phyloP scores from a whole-genome alignment of 306 rosid genomes.

The Leucaena leucocephala region DNA sequence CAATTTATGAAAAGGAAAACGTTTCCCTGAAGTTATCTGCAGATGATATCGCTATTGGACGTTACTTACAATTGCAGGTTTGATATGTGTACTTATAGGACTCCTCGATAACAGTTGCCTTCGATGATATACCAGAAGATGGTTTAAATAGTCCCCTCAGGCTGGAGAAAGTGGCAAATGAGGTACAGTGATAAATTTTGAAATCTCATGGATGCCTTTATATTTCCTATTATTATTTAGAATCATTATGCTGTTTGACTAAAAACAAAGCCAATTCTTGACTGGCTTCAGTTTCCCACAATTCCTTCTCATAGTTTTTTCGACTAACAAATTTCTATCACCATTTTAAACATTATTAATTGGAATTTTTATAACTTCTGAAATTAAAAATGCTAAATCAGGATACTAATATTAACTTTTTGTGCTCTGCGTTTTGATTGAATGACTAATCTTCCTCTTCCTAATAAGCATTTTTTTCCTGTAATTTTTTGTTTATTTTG shows the following conservation, averaged over 20 bases:
- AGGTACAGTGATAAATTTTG: slow-evolving; percentile 53
- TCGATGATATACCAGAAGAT: slow-evolving; percentile 96
- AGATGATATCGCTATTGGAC: slow-evolving; percentile 31
- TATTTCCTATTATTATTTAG: background rate
- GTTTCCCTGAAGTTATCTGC: slow-evolving; percentile 21
- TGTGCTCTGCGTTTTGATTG: slow-evolving; percentile 14
- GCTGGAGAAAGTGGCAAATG: slow-evolving; percentile 91
- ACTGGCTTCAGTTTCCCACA: background rate
- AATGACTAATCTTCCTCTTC: slow-evolving; percentile 22
- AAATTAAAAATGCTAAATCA: slow-evolving; percentile 8
- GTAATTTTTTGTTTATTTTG: background rate
- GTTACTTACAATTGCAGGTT: slow-evolving; percentile 39
- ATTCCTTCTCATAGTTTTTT: background rate
- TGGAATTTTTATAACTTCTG: background rate
- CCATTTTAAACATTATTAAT: background rate
- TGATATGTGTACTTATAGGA: slow-evolving; percentile 61
- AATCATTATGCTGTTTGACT: slow-evolving; percentile 15
- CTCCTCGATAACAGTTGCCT: slow-evolving; percentile 91
- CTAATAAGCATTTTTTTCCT: slow-evolving; percentile 5
- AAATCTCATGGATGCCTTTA: background rate
- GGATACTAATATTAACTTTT: slow-evolving; percentile 26
- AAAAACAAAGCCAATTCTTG: slow-evolving; percentile 14
- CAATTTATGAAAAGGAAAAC: slow-evolving; percentile 15
- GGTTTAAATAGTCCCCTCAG: slow-evolving; percentile 88
- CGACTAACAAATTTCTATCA: background rate